Conservation (phyloP, 306 rosid genomes). For the Senna siamea region DNA sequence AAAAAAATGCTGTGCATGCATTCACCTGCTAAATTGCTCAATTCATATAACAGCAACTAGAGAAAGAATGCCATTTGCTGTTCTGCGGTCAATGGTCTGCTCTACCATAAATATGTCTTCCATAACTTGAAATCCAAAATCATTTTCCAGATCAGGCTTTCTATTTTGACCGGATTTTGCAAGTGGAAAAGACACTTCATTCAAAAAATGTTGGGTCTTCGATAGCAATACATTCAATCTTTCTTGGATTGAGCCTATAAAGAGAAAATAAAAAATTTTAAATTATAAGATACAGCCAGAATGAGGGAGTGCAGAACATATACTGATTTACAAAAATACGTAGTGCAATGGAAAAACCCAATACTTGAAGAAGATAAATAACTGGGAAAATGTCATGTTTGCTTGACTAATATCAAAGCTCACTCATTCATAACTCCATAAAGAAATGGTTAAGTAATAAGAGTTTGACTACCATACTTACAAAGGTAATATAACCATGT, state of each 20-base stretch:
- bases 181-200: conserved; percentile 78
- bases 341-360: conserved; percentile 14
- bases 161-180: conserved; percentile 61
- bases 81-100: conserved; percentile 70
- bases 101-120: conserved; percentile 79
- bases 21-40: conserved; percentile 99
- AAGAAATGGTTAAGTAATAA: background rate
- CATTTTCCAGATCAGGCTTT: conserved; percentile 56
- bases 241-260: conserved; percentile 69
- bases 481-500: background rate
- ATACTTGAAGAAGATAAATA: background rate
- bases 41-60: conserved; percentile 77
- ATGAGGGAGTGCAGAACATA: conserved; percentile 1
- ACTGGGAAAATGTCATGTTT: background rate
- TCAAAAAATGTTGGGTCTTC: conserved; percentile 79
- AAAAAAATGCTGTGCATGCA: conserved; percentile 13
- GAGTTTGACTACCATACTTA: background rate
- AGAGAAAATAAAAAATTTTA: background rate
- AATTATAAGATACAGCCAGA: conserved; percentile 16
- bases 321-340: background rate
- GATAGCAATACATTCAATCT: conserved; percentile 64
- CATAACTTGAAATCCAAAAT: conserved; percentile 52
- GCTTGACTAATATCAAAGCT: conserved; percentile 12
- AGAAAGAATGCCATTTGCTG: conserved; percentile 78
- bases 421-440: background rate